Percentiles rank a stretch among this genome's conserved stretches.
Evolutionary conservation across 192 early-diverging fungal genomes (phyloP).

Genomic region (Podila epicladia): DNA sequence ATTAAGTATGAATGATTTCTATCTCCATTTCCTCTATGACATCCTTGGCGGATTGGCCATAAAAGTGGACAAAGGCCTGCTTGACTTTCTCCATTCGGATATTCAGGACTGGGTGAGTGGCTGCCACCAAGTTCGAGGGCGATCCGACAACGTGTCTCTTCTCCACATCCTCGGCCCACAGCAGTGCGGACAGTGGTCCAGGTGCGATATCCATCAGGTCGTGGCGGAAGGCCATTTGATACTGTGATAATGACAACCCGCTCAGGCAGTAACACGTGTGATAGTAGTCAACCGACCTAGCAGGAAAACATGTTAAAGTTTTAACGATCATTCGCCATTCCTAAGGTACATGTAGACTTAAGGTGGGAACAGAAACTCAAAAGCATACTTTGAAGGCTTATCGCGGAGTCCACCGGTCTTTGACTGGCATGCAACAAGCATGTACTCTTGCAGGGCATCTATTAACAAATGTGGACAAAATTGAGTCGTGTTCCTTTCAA

Average conservation of each 20-base stretch:
- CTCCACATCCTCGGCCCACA: constrained; percentile 47
- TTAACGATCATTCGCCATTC: constrained; percentile 1
- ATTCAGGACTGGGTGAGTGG: constrained; percentile 83
- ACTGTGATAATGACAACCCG: constrained; percentile 88
- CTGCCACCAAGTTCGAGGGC: constrained; percentile 60
- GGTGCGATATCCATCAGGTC: constrained; percentile 30
- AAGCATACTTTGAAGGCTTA: constrained; percentile 85
- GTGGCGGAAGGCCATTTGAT: constrained; percentile 62
- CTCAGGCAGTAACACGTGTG: constrained; percentile 94
- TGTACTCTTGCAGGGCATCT: constrained; percentile 89
- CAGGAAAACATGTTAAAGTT: background rate
- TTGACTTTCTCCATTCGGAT: constrained; percentile 60
- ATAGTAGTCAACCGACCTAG: constrained; percentile 83
- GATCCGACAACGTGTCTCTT: constrained; percentile 56
- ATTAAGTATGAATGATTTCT: constrained; percentile 19
- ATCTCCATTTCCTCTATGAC: constrained; percentile 50
- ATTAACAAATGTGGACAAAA: background rate
- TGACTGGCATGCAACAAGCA: constrained; percentile 87
- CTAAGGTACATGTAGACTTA: background rate
- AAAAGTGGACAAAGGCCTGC: constrained; percentile 59
- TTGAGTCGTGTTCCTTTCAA: background rate
- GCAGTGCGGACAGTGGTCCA: constrained; percentile 51
- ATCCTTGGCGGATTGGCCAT: constrained; percentile 40
- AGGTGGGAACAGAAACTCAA: background rate
- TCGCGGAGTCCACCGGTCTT: constrained; percentile 85